Evolutionary conservation across 2,329 filamentous ascomycete genomes (phyloP), one percentile per base, ranked within the genome.

Genomic region (Fusarium tricinctum): DNA sequence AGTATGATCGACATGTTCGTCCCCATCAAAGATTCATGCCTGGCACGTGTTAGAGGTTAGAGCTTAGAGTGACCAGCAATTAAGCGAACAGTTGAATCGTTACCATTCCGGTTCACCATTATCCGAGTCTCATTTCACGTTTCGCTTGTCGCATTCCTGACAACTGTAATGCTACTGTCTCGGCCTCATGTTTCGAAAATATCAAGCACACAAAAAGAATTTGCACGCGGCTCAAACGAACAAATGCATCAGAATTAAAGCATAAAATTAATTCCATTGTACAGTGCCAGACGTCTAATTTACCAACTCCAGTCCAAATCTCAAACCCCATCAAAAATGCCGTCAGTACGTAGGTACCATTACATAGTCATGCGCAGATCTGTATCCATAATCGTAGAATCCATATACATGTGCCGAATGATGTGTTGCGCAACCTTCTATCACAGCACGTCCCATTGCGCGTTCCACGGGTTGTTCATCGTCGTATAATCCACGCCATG

Each of bases 401-500:
- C 44, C 33, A 33, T 40, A 28, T n/a, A 38, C 40, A 58, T 54
- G 20, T 47, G 42, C 56, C 26, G 43, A 42, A 15, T n/a, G 22
- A 47, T 20, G 19, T 55, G 55, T 58, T 58, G 40, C 52, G 38
- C 42, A 40, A 40, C 17, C 30, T 50, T 50, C 63, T 69, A 30
- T 30, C 28, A 78, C 38, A 80, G 59, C 35, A 73, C 73, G 63
- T 81, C 81, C 81, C 81, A 82, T 57, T 76, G 74, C 43, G 72
- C 78, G 42, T 80, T 77, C 86, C 86, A 89, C 26, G 86, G 86
- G 72, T 84, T 81, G 56, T 84, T 86, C 26, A 81, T 81, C 64
- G 79, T 75, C 17, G 79, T 78, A 32, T 83, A 82, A 58, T 85
- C 82, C 43, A 84, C 77, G 7, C 90, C 90, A 75, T 91, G 89